Evolutionary conservation across 441 rosid species (phyloP).

Genomic region (Monsonia emarginata): DNA sequence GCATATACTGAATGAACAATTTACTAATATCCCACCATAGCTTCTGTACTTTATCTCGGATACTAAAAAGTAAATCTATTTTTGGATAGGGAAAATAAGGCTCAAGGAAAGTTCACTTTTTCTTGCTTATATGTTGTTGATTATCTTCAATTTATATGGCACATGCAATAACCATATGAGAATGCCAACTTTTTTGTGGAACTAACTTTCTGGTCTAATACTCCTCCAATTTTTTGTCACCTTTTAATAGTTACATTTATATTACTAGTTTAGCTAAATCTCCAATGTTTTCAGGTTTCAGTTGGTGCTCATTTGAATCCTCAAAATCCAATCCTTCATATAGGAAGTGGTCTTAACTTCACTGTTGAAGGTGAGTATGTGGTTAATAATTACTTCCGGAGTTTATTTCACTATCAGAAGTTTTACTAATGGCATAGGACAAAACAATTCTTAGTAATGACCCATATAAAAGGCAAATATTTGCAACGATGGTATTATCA

Average conservation of each 20-base stretch:
- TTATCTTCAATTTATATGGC: background rate
- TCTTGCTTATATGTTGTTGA: background rate
- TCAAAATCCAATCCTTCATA: conserved; percentile 49
- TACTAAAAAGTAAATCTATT: conserved; percentile 3
- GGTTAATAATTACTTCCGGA: conserved; percentile 8
- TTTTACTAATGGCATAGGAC: too few species aligned
- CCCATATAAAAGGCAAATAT: too few species aligned
- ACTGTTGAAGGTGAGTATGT: conserved; percentile 41
- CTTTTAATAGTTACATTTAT: conserved; percentile 9
- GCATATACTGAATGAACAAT: background rate
- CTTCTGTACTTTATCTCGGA: background rate
- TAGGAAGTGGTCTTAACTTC: conserved; percentile 52
- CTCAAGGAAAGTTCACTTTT: background rate
- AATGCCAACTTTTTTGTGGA: background rate
- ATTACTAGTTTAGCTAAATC: conserved; percentile 7
- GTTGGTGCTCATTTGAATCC: conserved; percentile 79
- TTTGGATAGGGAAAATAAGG: background rate
- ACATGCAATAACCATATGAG: background rate
- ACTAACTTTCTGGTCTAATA: background rate
- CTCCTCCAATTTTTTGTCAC: background rate
- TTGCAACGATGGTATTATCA: background rate
- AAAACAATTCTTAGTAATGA: too few species aligned
- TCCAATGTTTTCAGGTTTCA: conserved; percentile 50
- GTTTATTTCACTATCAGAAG: too few species aligned
- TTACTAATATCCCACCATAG: background rate